phyloP scores from a whole-genome alignment of 2,329 filamentous ascomycete species.

The Ophiognomonia clavigignenti-juglandacearum region DNA sequence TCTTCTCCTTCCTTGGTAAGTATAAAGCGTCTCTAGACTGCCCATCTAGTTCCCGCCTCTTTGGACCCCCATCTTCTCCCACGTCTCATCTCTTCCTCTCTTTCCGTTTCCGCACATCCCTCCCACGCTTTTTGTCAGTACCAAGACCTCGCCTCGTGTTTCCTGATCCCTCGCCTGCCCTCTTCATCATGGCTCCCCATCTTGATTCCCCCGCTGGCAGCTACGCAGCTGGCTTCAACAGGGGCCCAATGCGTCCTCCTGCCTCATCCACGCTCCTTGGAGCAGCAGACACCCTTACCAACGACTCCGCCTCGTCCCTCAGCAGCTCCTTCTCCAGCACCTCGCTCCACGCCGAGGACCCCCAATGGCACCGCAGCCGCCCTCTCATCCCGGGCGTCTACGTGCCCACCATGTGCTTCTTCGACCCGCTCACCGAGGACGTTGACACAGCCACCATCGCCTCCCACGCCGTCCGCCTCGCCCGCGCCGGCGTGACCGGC shows the following conservation, averaged over 20 bases:
- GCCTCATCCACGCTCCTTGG: constrained; percentile 27
- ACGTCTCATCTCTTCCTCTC: background rate
- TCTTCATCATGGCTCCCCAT: constrained; percentile 38
- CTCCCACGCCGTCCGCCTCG: constrained; percentile 63
- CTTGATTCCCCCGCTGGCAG: constrained; percentile 43
- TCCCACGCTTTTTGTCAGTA: background rate
- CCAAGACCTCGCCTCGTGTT: background rate
- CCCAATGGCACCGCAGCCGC: constrained; percentile 29
- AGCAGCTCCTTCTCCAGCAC: constrained; percentile 39
- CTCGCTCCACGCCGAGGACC: constrained; percentile 28
- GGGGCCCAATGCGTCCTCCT: constrained; percentile 28
- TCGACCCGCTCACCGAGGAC: constrained; percentile 59
- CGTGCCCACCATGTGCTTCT: constrained; percentile 72
- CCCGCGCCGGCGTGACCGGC: constrained; percentile 66
- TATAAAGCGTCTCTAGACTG: constrained; percentile 9
- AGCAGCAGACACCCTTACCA: constrained; percentile 21
- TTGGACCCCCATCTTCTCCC: background rate
- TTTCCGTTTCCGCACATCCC: background rate
- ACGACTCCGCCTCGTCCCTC: constrained; percentile 29
- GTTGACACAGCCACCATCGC: constrained; percentile 59
- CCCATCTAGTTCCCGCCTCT: background rate
- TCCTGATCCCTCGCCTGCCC: background rate
- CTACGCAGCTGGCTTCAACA: constrained; percentile 37
- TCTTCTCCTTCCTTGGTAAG: background rate
- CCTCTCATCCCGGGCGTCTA: constrained; percentile 54